Conservation (phyloP, 2,329 filamentous ascomycete species). For the Fusarium gaditjirri region DNA sequence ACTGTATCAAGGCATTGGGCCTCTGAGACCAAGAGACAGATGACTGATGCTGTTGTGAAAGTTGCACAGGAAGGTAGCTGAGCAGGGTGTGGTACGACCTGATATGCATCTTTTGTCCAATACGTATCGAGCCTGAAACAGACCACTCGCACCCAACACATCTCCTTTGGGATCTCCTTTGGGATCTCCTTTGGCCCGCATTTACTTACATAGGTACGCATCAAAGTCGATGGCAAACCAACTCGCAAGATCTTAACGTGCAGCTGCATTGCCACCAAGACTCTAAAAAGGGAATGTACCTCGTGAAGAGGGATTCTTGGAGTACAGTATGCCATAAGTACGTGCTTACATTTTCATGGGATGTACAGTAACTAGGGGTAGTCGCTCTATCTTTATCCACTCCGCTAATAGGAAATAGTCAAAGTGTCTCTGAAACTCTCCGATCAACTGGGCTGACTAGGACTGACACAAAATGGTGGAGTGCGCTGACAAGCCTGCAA, state of each 20-base stretch:
- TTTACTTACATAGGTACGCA: neutral
- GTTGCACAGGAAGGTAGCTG: neutral
- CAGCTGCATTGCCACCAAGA: constrained; percentile 25
- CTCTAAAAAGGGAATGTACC: constrained; percentile 30
- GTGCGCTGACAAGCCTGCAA: neutral
- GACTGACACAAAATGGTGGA: constrained; percentile 27
- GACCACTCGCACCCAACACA: constrained; percentile 5
- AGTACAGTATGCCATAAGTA: neutral
- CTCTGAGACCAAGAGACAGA: neutral
- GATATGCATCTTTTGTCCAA: neutral
- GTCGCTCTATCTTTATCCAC: constrained; percentile 6
- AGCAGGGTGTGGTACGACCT: neutral
- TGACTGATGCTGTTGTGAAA: neutral
- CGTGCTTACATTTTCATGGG: neutral
- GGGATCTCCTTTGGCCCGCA: neutral
- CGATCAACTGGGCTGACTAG: neutral
- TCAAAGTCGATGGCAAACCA: constrained; percentile 20
- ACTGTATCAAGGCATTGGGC: neutral
- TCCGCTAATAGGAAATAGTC: neutral
- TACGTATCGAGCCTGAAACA: constrained; percentile 11
- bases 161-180: neutral
- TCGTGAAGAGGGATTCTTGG: constrained; percentile 11
- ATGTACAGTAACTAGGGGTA: neutral
- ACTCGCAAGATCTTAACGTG: constrained; percentile 25
- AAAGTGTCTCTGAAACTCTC: constrained; percentile 13